phyloP scores from a whole-genome alignment of 208 protist genomes.

The Leishmania turanica region DNA sequence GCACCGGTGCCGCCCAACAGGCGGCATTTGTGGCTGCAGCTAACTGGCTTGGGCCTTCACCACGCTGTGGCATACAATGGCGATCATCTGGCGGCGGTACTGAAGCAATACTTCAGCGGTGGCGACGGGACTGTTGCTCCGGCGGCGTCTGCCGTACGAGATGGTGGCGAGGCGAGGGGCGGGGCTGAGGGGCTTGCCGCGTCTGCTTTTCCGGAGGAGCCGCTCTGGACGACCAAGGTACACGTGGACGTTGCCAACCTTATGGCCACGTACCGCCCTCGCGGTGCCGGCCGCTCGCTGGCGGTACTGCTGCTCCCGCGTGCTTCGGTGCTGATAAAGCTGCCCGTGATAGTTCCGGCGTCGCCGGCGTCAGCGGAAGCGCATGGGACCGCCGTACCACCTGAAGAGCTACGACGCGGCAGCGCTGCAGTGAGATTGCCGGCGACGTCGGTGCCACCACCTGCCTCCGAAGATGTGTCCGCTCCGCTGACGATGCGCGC shows the following conservation, averaged over 20 bases:
- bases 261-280: constrained; percentile 37
- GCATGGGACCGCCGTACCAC: neutral
- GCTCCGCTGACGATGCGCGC: constrained; percentile 7
- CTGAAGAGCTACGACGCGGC: neutral
- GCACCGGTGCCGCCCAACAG: neutral
- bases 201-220: neutral
- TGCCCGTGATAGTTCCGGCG: neutral
- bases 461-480: neutral
- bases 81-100: constrained; percentile 49
- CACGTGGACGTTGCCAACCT: constrained; percentile 25
- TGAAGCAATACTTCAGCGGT: constrained; percentile 50
- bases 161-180: neutral
- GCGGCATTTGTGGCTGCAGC: constrained; percentile 28
- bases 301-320: constrained; percentile 30
- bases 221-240: constrained; percentile 17
- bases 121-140: constrained; percentile 1
- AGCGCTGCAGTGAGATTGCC: neutral
- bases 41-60: constrained; percentile 40
- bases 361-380: neutral
- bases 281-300: constrained; percentile 26
- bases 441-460: neutral
- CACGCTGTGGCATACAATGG: constrained; percentile 55
- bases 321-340: constrained; percentile 23
- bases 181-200: neutral
- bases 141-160: neutral